These are phyloP conservation scores for Cucurbitaria berberidis DNA, from an alignment of 2,329 filamentous ascomycete species.

Conservation along the genomic window DNA sequence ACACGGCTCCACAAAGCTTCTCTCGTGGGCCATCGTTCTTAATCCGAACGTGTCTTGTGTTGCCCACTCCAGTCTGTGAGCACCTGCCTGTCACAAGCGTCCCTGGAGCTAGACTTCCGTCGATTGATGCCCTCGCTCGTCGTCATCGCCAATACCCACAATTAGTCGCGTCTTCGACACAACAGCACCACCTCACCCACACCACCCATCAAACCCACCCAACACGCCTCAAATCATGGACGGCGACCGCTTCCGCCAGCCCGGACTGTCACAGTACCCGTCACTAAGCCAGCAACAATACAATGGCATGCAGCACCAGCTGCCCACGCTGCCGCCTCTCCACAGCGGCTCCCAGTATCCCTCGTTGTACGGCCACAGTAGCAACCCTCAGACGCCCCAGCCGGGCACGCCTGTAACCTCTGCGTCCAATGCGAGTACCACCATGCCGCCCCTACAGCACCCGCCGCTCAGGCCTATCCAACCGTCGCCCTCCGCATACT, in stretches of 20 bases:
- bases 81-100: slow-evolving; percentile 34
- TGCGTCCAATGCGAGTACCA: slow-evolving; percentile 35
- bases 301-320: slow-evolving; percentile 37
- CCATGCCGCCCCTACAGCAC: slow-evolving; percentile 46
- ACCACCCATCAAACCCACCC: slow-evolving; percentile 13
- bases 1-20: slow-evolving; percentile 46
- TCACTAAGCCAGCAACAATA: slow-evolving; percentile 40
- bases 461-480: slow-evolving; percentile 48
- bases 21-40: slow-evolving; percentile 35
- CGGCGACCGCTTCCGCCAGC: slow-evolving; percentile 45
- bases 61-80: slow-evolving; percentile 31
- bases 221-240: slow-evolving; percentile 37
- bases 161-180: slow-evolving; percentile 40
- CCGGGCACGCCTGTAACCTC: slow-evolving; percentile 46
- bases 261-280: slow-evolving; percentile 43
- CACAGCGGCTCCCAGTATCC: slow-evolving; percentile 39
- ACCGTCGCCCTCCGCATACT: slow-evolving; percentile 45
- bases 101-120: slow-evolving; percentile 31
- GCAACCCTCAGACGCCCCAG: slow-evolving; percentile 49
- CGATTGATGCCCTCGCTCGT: slow-evolving; percentile 34
- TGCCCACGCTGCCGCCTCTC: slow-evolving; percentile 47
- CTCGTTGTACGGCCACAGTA: slow-evolving; percentile 45
- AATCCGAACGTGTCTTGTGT: slow-evolving; percentile 31
- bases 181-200: slow-evolving; percentile 15
- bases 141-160: slow-evolving; percentile 20